Evolutionary conservation across 768 basidiomycete genomes (phyloP).

Genomic region (Russula compacta): DNA sequence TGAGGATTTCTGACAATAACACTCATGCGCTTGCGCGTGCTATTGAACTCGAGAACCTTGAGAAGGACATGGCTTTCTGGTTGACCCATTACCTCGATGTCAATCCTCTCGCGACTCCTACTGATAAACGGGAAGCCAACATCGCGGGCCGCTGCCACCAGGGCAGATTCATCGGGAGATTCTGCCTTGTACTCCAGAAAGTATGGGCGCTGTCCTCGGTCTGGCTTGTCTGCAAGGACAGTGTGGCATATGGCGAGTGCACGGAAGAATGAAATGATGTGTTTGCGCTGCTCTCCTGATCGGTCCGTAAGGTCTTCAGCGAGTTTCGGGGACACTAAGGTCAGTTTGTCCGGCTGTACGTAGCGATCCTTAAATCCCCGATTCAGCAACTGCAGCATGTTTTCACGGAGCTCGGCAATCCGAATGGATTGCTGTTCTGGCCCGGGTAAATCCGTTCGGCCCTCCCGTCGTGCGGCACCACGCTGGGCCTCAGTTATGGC

Average conservation of each 20-base stretch:
- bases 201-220: conserved; percentile 50
- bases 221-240: conserved; percentile 73
- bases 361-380: conserved; percentile 84
- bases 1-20: conserved; percentile 81
- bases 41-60: conserved; percentile 88
- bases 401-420: conserved; percentile 54
- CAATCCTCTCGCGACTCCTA: conserved; percentile 62
- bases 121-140: conserved; percentile 86
- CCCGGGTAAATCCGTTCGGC: conserved; percentile 52
- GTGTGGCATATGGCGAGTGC: conserved; percentile 91
- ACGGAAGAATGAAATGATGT: conserved; percentile 83
- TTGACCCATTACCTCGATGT: conserved; percentile 90
- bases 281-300: conserved; percentile 46
- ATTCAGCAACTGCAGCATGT: conserved; percentile 72
- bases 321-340: conserved; percentile 79
- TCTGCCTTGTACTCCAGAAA: conserved; percentile 88
- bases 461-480: conserved; percentile 80
- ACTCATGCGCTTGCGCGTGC: conserved; percentile 92
- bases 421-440: conserved; percentile 63
- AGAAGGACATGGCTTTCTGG: conserved; percentile 72
- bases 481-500: conserved; percentile 93
- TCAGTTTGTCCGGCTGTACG: conserved; percentile 69
- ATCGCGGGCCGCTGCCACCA: conserved; percentile 87
- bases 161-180: conserved; percentile 90
- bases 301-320: conserved; percentile 68